Base-by-base conservation (phyloP, 23 red algal species). In the Chondrus crispus region DNA sequence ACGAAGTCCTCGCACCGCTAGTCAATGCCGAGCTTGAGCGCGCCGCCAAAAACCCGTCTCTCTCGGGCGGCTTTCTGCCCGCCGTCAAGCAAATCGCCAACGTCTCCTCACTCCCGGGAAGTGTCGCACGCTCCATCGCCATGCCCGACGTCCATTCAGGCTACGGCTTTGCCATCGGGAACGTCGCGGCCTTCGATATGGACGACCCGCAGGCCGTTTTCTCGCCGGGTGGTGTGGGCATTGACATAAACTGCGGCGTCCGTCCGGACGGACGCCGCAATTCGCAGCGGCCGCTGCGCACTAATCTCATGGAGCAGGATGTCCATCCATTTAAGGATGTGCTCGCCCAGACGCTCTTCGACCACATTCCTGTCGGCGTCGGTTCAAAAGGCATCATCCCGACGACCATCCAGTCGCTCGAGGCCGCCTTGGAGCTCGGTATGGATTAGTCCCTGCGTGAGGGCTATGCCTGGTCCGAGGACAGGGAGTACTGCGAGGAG, bases 231-330 rank as follows among this genome's bases (percentile, higher is more conserved):
- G 96, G 96, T 30, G 96, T 98, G 16, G 96, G 96, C 14, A 95
- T 98, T 57, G 96, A 98, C 68, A 98, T 98, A 38, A 98, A 98
- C 89, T 98, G 96, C 50, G 96, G 96, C 2, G 93, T 98, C n/a
- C n/a, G n/a, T n/a, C n/a, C n/a, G n/a, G n/a, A n/a, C n/a, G n/a
- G n/a, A n/a, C n/a, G n/a, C n/a, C n/a, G n/a, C n/a, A n/a, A n/a
- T n/a, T n/a, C n/a, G n/a, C n/a, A n/a, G 71, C 93, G 96, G 2
- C 68, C 95, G 16, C 40, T 98, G 29, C 88, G 96, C 2, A 98
- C 96, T 3, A 98, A 98, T 51, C 83, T 98, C 11, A 91, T 68
- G 49, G 93, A 98, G 89, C 68, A 40, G 14, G 96, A 98, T 36
- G 70, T 98, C 19, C 54, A 84, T 45, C 84, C 83, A 2, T 29